A percentile compares a stretch with the other conserved stretches of the same genome.
phyloP scores from a whole-genome alignment of 345 rosid species.

The Kernera saxatilis region DNA sequence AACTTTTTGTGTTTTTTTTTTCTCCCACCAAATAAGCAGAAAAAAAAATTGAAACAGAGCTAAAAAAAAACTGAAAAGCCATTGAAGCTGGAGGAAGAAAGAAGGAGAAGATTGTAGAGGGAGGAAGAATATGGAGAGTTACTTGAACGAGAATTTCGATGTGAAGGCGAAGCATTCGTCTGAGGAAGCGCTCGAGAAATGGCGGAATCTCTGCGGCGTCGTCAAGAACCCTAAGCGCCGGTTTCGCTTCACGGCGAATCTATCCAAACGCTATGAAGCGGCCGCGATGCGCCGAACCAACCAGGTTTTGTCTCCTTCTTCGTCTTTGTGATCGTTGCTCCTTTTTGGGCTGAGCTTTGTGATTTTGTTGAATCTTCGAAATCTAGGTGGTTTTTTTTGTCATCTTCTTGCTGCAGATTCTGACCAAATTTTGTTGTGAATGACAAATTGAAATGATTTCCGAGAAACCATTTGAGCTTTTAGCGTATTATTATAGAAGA shows the following conservation, averaged over 20 bases:
- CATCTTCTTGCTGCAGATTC: not conserved
- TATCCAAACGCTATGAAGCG: conserved; percentile 81
- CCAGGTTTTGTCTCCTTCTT: conserved; percentile 36
- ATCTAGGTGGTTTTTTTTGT: not conserved
- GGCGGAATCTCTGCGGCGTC: conserved; percentile 64
- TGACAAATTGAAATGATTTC: not conserved
- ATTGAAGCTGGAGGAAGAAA: conserved; percentile 8
- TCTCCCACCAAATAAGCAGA: conserved; percentile 13
- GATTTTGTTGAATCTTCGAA: not conserved
- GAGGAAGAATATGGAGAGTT: conserved; percentile 49
- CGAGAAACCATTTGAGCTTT: not conserved
- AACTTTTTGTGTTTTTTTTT: not conserved
- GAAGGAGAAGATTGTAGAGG: not conserved
- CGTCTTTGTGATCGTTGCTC: not conserved
- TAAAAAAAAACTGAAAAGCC: not conserved
- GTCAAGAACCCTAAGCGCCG: conserved; percentile 89
- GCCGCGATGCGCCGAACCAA: conserved; percentile 86
- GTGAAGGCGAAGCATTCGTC: conserved; percentile 66
- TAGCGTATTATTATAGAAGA: not conserved
- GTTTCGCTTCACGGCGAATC: conserved; percentile 83
- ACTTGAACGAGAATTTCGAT: conserved; percentile 56
- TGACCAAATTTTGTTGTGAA: not conserved
- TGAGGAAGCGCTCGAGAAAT: conserved; percentile 57
- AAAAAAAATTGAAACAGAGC: not conserved
- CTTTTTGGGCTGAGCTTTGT: not conserved